Percentiles rank a stretch among this genome's conserved stretches.
phyloP scores from a whole-genome alignment of 225 moss, liverwort and hornwort genomes.

The Asterella californica region DNA sequence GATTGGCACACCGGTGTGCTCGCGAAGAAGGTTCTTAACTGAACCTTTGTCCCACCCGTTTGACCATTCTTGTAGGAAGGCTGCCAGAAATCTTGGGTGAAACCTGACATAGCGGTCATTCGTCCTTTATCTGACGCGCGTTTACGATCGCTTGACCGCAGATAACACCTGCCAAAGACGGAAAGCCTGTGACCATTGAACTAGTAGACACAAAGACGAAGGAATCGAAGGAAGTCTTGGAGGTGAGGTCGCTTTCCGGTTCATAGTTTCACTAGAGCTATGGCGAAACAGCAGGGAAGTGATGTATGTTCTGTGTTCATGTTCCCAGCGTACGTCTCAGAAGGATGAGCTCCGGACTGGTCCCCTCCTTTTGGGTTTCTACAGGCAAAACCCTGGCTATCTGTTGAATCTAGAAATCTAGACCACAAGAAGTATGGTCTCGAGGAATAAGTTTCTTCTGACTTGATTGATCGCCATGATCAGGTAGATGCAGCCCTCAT shows the following conservation, averaged over 20 bases:
- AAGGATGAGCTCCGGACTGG: no score
- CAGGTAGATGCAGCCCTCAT: slow-evolving; percentile 99
- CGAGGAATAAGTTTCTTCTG: not conserved
- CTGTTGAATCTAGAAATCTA: not conserved
- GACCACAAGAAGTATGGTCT: not conserved
- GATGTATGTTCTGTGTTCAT: not conserved
- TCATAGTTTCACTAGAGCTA: not conserved
- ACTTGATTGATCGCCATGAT: not conserved
- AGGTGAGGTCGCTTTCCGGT: slow-evolving; percentile 41
- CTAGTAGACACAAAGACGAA: slow-evolving; percentile 89
- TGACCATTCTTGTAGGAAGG: not conserved
- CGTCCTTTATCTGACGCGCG: not conserved
- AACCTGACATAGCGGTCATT: not conserved
- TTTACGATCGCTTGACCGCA: slow-evolving; percentile 30
- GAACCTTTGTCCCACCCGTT: not conserved
- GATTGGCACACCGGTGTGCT: slow-evolving; percentile 97
- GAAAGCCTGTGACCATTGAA: slow-evolving; percentile 89
- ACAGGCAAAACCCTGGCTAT: not conserved
- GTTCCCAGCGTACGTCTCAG: no score
- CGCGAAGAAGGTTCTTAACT: slow-evolving; percentile 72
- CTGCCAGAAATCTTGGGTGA: not conserved
- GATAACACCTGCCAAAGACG: slow-evolving; percentile 95
- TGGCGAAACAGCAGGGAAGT: not conserved
- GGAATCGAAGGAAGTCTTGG: slow-evolving; percentile 71
- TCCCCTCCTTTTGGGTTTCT: not conserved